Evolutionary conservation across 2,329 filamentous ascomycete genomes (phyloP), one percentile per base, ranked within the genome.

Genomic region (Cladosporium oxysporum): DNA sequence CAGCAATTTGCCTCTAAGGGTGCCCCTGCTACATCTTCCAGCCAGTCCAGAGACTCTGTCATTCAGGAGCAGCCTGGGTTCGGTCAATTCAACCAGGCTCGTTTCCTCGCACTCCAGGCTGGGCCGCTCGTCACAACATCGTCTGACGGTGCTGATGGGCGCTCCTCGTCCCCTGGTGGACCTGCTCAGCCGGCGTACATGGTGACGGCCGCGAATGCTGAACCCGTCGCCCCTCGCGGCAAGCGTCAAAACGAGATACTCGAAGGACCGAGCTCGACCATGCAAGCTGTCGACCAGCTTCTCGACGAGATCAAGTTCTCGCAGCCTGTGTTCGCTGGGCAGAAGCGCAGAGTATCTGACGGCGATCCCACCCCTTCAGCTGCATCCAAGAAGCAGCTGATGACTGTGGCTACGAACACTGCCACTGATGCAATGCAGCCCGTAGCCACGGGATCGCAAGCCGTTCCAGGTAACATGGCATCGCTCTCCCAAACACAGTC

Each of bases 131-230:
- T 28, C 41, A 49, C 28, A 5, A 21, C 33, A 3, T 16, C 55
- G 8, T 41, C 55, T 23, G 21, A 28, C 21, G 8, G 12, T 26
- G 31, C 10, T 23, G 14, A 10, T 2, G 55, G 14, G 14, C 33
- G 55, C 31, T 58, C 55, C 8, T 55, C 52, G 8, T 29, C n/a
- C 28, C 31, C 5, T 7, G 29, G 18, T 2, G 33, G 21, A 41
- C 55, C 33, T 21, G 29, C 55, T 23, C 11, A 31, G 18, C 55
- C 55, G 6, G 21, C 31, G 18, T 58, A 58, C n/a, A 33, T 21
- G 26, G 58, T 41, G 28, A 60, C 58, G n/a, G 37, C 58, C 35
- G 58, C 41, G 16, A 60, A 60, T 35, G 37, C 37, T 18, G 58
- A 60, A 10, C 58, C 58, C 10, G 58, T 60, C 4, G 44, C 3